phyloP scores from a whole-genome alignment of 2,329 filamentous ascomycete genomes.

The Tolypocladium amazonense region DNA sequence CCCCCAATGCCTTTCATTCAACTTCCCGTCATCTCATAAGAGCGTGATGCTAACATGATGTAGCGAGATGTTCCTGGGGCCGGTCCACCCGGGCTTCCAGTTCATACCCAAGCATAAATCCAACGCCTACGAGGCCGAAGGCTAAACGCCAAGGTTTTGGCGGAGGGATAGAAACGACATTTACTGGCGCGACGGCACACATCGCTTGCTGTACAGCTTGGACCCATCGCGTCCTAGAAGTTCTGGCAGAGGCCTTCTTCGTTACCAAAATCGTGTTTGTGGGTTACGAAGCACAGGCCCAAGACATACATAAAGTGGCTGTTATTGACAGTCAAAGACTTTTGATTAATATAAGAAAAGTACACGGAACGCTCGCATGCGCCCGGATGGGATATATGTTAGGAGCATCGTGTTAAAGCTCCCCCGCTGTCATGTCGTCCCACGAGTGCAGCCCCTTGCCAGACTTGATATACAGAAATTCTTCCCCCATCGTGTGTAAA shows the following conservation, averaged over 20 bases:
- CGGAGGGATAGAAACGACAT: not conserved
- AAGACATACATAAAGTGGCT: not conserved
- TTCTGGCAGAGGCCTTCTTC: not conserved
- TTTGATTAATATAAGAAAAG: not conserved
- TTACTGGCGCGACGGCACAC: not conserved
- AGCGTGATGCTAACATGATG: constrained; percentile 9
- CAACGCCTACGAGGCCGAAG: constrained; percentile 75
- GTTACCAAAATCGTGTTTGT: not conserved
- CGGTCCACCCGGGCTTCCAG: constrained; percentile 78
- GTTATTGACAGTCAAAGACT: not conserved
- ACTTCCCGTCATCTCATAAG: not conserved
- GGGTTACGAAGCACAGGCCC: not conserved
- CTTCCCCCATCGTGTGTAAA: not conserved
- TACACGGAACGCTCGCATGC: not conserved
- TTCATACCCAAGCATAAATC: constrained; percentile 98
- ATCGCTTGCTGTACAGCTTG: not conserved
- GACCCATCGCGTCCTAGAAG: not conserved
- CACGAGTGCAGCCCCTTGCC: not conserved
- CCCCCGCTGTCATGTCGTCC: not conserved
- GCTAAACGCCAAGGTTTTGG: constrained; percentile 25
- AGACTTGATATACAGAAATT: not conserved
- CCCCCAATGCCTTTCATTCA: not conserved
- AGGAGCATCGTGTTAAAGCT: not conserved
- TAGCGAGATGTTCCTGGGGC: constrained; percentile 96
- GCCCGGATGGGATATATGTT: not conserved